A percentile compares a stretch with the other conserved stretches of the same genome.
Evolutionary conservation across 2,329 filamentous ascomycete species (phyloP).

Genomic region (Dothideomycetidae sp.): DNA sequence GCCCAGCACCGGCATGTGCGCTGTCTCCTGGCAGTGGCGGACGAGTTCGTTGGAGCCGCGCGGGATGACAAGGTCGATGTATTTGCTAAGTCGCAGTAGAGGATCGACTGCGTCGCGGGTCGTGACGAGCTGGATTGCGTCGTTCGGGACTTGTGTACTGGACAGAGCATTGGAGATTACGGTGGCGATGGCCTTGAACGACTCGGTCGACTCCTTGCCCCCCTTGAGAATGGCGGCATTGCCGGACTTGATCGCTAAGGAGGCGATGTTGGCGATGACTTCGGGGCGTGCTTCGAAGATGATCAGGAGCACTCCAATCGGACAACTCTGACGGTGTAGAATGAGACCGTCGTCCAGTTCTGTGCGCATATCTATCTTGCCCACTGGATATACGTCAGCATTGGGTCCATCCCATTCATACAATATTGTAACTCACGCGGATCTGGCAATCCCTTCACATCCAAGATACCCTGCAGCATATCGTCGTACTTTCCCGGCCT

Average conservation of each 20-base stretch:
- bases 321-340: slow-evolving; percentile 79
- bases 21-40: slow-evolving; percentile 74
- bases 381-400: slow-evolving; percentile 44
- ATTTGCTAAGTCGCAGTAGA: slow-evolving; percentile 69
- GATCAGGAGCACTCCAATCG: slow-evolving; percentile 93
- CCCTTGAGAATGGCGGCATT: slow-evolving; percentile 96
- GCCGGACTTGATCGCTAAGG: slow-evolving; percentile 88
- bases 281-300: slow-evolving; percentile 97
- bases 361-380: slow-evolving; percentile 69
- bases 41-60: slow-evolving; percentile 84
- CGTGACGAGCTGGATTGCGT: slow-evolving; percentile 83
- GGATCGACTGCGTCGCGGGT: slow-evolving; percentile 82
- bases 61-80: slow-evolving; percentile 92
- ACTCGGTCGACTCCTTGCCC: slow-evolving; percentile 88
- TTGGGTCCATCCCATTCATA: slow-evolving; percentile 14
- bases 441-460: slow-evolving; percentile 72
- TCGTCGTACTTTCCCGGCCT: slow-evolving; percentile 90
- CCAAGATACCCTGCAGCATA: slow-evolving; percentile 88
- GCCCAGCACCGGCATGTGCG: slow-evolving; percentile 87
- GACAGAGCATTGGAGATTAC: slow-evolving; percentile 69
- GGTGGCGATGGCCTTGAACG: slow-evolving; percentile 80
- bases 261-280: slow-evolving; percentile 96
- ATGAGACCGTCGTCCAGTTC: slow-evolving; percentile 73
- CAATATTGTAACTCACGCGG: slow-evolving; percentile 56
- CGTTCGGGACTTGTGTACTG: slow-evolving; percentile 61